Evolutionary conservation across 208 protist species (phyloP).

Genomic region (Acanthamoeba triangularis): DNA sequence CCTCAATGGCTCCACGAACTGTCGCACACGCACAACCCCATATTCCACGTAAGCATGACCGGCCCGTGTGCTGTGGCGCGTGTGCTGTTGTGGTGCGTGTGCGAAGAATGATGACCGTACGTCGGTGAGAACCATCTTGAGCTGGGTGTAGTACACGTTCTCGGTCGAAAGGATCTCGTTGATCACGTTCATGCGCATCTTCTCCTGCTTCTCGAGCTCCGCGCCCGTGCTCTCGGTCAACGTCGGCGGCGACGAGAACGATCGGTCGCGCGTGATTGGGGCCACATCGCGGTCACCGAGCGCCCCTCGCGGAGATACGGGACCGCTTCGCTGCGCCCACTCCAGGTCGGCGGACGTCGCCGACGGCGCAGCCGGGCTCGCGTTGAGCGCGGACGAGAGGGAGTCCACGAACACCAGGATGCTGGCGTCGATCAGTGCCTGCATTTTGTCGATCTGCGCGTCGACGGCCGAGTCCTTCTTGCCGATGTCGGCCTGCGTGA

Average conservation of each 20-base stretch:
- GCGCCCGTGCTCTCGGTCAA: not conserved
- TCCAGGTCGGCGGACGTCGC: not conserved
- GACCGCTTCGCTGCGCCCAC: not conserved
- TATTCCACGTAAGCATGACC: not conserved
- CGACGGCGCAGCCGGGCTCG: not conserved
- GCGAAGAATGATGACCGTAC: not conserved
- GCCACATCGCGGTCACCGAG: not conserved
- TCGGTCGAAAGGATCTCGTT: not conserved
- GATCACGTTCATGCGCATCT: conserved; percentile 18
- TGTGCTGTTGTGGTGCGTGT: not conserved
- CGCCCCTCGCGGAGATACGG: not conserved
- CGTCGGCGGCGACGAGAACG: conserved; percentile 4
- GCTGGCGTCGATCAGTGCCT: not conserved
- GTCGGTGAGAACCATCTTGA: not conserved
- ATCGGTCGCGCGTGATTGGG: not conserved
- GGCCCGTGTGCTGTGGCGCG: not conserved
- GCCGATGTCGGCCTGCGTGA: not conserved
- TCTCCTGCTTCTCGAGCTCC: not conserved
- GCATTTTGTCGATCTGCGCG: conserved; percentile 7
- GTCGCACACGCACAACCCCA: not conserved
- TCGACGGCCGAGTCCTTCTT: not conserved
- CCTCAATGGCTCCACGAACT: not conserved
- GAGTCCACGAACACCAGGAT: conserved; percentile 6
- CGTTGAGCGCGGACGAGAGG: conserved; percentile 3
- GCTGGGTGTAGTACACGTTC: not conserved